These are phyloP conservation scores for Kwoniella sp. DNA, from an alignment of 768 basidiomycete species.

Conservation along the genomic window DNA sequence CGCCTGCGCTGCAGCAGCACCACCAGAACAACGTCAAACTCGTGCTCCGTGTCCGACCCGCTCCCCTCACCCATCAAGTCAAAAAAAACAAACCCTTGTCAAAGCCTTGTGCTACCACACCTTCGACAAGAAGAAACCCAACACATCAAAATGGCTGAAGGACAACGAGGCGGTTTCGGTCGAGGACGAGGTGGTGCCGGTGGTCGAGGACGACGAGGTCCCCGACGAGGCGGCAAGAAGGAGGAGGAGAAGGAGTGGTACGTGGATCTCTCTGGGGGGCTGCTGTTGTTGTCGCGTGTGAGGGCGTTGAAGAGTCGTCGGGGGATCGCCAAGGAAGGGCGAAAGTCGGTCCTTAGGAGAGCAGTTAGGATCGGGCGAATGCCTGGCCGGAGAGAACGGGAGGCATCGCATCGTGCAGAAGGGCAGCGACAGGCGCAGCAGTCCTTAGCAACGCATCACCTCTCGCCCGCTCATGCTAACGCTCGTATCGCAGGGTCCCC, in stretches of 20 bases:
- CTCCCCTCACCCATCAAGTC: slow-evolving; percentile 19
- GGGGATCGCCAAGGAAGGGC: not conserved
- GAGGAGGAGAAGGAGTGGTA: slow-evolving; percentile 99
- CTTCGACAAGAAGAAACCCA: slow-evolving; percentile 8
- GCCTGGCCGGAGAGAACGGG: too few species aligned
- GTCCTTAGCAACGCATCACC: not conserved
- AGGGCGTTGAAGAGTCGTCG: not conserved
- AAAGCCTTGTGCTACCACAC: slow-evolving; percentile 5
- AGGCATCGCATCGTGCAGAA: not conserved
- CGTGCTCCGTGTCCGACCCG: too few species aligned
- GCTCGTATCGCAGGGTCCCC: slow-evolving; percentile 64
- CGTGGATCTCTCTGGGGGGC: slow-evolving; percentile 25
- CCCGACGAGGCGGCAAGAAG: slow-evolving; percentile 94
- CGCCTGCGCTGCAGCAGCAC: not conserved
- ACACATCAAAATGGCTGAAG: slow-evolving; percentile 46
- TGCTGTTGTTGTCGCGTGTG: not conserved
- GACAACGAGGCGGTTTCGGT: slow-evolving; percentile 74
- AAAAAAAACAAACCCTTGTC: slow-evolving; percentile 3
- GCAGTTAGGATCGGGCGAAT: too few species aligned
- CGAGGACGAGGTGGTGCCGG: slow-evolving; percentile 61
- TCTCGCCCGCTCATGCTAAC: not conserved
- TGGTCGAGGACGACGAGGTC: slow-evolving; percentile 64
- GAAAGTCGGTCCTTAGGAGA: too few species aligned
- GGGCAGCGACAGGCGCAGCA: not conserved
- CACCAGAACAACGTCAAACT: not conserved